Evolutionary conservation across 495 filamentous ascomycete species (phyloP), one percentile per base, ranked within the genome.

Genomic region (Bathelium albidoporum): DNA sequence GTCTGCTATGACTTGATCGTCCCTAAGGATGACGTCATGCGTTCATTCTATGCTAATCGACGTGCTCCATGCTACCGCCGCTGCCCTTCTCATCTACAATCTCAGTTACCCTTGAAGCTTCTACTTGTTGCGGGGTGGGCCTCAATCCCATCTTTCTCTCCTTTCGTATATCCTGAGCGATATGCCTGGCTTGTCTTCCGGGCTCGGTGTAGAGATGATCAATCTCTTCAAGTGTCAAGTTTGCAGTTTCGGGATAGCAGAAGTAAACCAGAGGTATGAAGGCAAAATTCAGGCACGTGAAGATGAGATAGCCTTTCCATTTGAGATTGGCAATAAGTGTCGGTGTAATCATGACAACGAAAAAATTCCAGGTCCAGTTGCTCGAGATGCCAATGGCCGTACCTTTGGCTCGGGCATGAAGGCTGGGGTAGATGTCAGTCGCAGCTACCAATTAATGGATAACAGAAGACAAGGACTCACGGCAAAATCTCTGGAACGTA

Each of bases 211-310:
- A 55, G 24, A 55, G 49, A 29, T 64, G 62, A 32, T 59, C 62
- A 45, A 64, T 64, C 70, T 67, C 66, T 41, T 69, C 66, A 1
- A 69, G 59, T 9, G 66, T 69, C 7, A 69, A 62, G 32, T 69
- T 69, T 22, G 55, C 59, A 0, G 66, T 69, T 39, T 68, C 61
- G 20, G 61, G 61, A 22, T 64, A 59, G 28, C 67, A 76, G 68
- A 77, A 78, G 61, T 78, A 79, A 28, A 79, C 67, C 10, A 77
- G 67, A 2, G 77, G 77, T 18, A 79, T 68, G 62, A 79, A 81
- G 1, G 73, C 43, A 28, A 69, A 63, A 44, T 73, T 68, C 20
- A 67, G 43, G 45, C 60, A 64, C 65, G 68, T 70, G 61, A 69
- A 73, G 58, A 71, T 71, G 5, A 73, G 43, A 58, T 71, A 73